Percentiles rank a stretch among this genome's conserved stretches.
phyloP scores from a whole-genome alignment of 805 yeast genomes.

The Kluyveromyces wickerhamii region DNA sequence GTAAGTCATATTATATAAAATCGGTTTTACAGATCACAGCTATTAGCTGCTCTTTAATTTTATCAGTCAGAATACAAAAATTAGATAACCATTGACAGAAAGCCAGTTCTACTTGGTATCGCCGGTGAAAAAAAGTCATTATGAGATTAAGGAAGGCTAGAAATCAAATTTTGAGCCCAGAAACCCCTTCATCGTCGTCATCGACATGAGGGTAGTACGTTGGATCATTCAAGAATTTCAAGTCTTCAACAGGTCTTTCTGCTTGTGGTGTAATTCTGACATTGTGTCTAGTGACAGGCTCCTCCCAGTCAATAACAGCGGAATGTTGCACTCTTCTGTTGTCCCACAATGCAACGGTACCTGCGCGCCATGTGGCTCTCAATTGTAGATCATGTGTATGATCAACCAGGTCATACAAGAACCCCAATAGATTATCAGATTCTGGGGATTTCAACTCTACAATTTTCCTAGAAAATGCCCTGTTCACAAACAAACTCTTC shows the following conservation, averaged over 20 bases:
- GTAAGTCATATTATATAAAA: no score
- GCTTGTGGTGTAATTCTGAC: slow-evolving; percentile 67
- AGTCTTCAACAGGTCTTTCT: slow-evolving; percentile 55
- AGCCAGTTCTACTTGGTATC: no score
- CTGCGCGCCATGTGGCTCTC: slow-evolving; percentile 64
- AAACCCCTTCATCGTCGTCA: neutral
- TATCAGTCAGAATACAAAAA: no score
- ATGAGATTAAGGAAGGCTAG: no score
- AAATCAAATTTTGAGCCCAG: neutral
- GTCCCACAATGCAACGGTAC: slow-evolving; percentile 71
- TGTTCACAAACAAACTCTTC: slow-evolving; percentile 50
- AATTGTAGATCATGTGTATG: slow-evolving; percentile 55
- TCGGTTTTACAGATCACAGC: no score
- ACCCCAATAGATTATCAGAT: slow-evolving; percentile 49
- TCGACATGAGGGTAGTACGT: slow-evolving; percentile 6
- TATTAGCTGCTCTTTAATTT: no score
- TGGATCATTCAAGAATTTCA: slow-evolving; percentile 30
- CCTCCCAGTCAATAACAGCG: slow-evolving; percentile 65
- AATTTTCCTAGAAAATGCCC: slow-evolving; percentile 56
- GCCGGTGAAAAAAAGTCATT: no score
- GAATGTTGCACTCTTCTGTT: slow-evolving; percentile 65
- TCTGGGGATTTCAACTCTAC: slow-evolving; percentile 70
- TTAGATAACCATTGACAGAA: no score
- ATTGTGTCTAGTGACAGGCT: slow-evolving; percentile 61
- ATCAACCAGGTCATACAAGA: slow-evolving; percentile 47